Evolutionary conservation across 805 yeast genomes (phyloP), one percentile per base, ranked within the genome.

Genomic region (Ogataea wickerhamii): DNA sequence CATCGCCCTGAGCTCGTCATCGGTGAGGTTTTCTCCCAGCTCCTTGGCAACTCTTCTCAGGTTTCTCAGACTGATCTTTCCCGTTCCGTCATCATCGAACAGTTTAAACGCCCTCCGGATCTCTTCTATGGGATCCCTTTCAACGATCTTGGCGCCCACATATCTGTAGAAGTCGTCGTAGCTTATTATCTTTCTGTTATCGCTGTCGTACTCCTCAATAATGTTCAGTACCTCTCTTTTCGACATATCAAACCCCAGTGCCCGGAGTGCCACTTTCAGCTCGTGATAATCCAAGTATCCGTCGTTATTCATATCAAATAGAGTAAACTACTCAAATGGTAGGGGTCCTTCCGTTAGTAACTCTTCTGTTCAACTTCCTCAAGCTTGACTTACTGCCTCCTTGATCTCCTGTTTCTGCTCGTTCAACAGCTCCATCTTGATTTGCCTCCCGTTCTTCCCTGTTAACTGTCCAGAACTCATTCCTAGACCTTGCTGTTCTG

Each of bases 1-100:
- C 98, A 93, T 93, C 4, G 97, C 97, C 49, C 85, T 74, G 36
- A 93, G 68, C 56, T 93, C 98, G 42, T 87, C 96, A 50, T 93
- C 99, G 5, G 87, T 80, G 41, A 93, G 66, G 51, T 82, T 85
- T 60, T 93, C 98, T 2, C 96, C 97, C 41, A 93, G 66, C 49
- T 91, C 97, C 51, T 85, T 84, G 8, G 97, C 93, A 2, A 91
- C 95, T 44, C 93, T 74, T 60, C 94, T 77, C 42, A 93, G 71
- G 56, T 88, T 85, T 48, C 89, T 74, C 34, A 91, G 67, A 39
- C 84, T 77, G 46, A 89, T 88, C 56, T 82, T 84, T 0, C 97
- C 97, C 0, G 94, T 87, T 35, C 71, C 72, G 51, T 87, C 96
- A 43, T 84, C 89, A 52, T 89, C 97, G 63, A 89, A 89, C 21